Conservation (phyloP, 495 filamentous ascomycete species). For the Lindgomyces ingoldianus region DNA sequence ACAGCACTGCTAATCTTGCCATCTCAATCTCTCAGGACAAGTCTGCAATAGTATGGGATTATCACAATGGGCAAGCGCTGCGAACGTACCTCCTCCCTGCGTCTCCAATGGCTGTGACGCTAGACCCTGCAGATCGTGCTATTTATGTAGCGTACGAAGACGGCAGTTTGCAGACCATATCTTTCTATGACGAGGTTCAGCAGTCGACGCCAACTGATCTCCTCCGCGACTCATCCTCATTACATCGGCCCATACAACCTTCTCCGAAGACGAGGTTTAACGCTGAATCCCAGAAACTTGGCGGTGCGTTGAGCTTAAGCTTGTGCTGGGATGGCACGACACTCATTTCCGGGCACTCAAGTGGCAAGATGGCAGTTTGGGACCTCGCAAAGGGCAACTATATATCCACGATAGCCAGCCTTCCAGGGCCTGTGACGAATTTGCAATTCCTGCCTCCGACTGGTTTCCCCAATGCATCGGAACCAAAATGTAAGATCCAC, state of each 20-base stretch:
- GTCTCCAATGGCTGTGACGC: conserved; percentile 67
- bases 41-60: conserved; percentile 87
- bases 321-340: conserved; percentile 81
- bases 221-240: conserved; percentile 29
- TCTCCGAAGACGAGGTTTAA: conserved; percentile 58
- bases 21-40: conserved; percentile 78
- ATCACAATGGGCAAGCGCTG: conserved; percentile 69
- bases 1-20: conserved; percentile 69
- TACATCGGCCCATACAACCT: conserved; percentile 36
- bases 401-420: conserved; percentile 61
- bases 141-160: conserved; percentile 83
- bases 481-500: conserved; percentile 53
- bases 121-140: conserved; percentile 83
- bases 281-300: conserved; percentile 60
- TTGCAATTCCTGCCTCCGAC: conserved; percentile 64
- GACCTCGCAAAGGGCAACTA: conserved; percentile 68
- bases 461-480: conserved; percentile 53
- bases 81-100: conserved; percentile 76
- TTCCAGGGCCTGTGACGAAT: conserved; percentile 79
- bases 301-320: conserved; percentile 61
- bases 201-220: conserved; percentile 11
- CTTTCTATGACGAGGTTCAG: conserved; percentile 59
- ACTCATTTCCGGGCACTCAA: conserved; percentile 77
- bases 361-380: conserved; percentile 78
- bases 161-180: conserved; percentile 76